Base-by-base conservation (phyloP, 2,329 filamentous ascomycete genomes). In the Fusarium lateritium region DNA sequence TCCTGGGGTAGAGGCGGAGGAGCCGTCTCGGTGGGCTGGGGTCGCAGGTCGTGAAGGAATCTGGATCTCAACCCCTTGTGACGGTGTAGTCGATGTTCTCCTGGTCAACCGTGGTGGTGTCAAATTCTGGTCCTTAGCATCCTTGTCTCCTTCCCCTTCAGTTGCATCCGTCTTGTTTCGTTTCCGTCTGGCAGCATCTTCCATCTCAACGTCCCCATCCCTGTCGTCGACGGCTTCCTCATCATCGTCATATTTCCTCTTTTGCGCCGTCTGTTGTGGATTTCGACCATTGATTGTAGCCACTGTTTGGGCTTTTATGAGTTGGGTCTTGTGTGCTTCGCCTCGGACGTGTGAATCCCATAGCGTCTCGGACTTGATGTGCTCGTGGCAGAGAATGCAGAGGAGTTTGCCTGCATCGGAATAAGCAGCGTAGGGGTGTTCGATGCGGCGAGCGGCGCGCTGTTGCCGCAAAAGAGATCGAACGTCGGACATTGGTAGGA, bases 401-500 rank as follows among this genome's bases (percentile, higher is more conserved):
- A 89, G 80, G 1, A 94, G 86, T 73, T 88, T 90, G 64, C 91
- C 91, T 15, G 88, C 83, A 67, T 89, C 85, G 7, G 90, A 89
- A 80, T 94, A 93, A 55, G 85, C 82, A 42, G 91, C 90, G 72
- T 91, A 84, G 6, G 91, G 88, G 73, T 93, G 90, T 52, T 89
- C 86, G 73, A 94, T 89, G 69, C 91, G 88, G 59, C 93, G 89
- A 65, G 91, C 87, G 57, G 89, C 89, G 70, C 93, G 89, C 79
- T 95, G 92, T 75, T 90, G 91, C 72, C 92, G 92, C 60, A 97
- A 86, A 49, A 97, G 87, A 36, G 92, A 88, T 73, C 94, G 91
- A 26, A 93, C 91, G 79, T 97, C 93, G 71, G 92, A 85, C 92
- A 96, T 95, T 68, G 45, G 63, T 43, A 51, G 52, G 14, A 24